phyloP scores from a whole-genome alignment of 306 rosid species.

The Medicago ruthenica region DNA sequence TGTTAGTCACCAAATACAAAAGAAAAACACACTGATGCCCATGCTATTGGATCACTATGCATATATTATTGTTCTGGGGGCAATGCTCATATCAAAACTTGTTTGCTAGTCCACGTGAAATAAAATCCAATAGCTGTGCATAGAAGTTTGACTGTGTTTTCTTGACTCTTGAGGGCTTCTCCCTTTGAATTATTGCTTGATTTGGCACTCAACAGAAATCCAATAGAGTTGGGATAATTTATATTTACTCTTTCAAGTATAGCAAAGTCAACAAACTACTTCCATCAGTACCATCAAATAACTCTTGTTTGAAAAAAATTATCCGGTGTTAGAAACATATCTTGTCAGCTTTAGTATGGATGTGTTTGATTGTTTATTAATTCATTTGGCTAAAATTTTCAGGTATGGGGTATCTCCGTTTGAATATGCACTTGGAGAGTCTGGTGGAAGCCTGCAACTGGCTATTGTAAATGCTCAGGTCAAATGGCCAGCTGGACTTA shows the following conservation, averaged over 20 bases:
- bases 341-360: constrained; percentile 20
- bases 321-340: background rate
- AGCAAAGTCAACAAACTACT: constrained; percentile 7
- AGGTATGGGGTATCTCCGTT: constrained; percentile 98
- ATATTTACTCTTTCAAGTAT: constrained; percentile 20
- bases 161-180: constrained; percentile 8
- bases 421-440: constrained; percentile 97
- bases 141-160: constrained; percentile 23
- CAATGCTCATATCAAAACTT: constrained; percentile 20
- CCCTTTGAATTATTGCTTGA: constrained; percentile 21
- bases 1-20: background rate
- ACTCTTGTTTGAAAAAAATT: background rate
- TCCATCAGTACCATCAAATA: constrained; percentile 9
- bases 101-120: background rate
- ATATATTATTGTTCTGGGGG: constrained; percentile 23
- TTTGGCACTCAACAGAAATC: constrained; percentile 24
- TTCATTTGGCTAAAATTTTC: constrained; percentile 37
- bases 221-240: constrained; percentile 13
- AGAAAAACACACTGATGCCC: background rate
- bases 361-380: constrained; percentile 18
- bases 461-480: constrained; percentile 87
- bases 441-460: constrained; percentile 96
- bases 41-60: constrained; percentile 23
- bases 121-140: constrained; percentile 11
- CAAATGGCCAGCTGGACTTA: constrained; percentile 91